phyloP scores from a whole-genome alignment of 371 early-diverging fungal genomes.

The Mortierella sp. region DNA sequence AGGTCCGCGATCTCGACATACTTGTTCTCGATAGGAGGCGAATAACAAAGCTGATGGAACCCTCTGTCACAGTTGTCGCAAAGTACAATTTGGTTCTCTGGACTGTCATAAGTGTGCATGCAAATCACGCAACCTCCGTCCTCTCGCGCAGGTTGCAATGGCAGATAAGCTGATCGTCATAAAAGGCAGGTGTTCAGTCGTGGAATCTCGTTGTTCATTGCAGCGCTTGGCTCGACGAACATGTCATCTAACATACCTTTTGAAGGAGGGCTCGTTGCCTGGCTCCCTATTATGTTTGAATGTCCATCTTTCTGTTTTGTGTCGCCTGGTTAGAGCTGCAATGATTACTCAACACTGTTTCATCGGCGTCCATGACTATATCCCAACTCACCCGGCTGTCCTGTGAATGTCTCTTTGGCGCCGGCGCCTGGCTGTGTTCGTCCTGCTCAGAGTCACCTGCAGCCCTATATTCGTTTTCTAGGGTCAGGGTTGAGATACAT shows the following conservation, averaged over 20 bases:
- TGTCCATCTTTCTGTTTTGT: background rate
- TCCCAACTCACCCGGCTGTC: constrained; percentile 20
- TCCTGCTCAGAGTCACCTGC: constrained; percentile 7
- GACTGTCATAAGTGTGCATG: constrained; percentile 1
- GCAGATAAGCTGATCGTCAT: constrained; percentile 10
- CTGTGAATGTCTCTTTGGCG: constrained; percentile 29
- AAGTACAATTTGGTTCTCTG: constrained; percentile 39
- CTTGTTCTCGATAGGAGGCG: constrained; percentile 38
- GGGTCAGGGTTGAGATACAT: too few species aligned
- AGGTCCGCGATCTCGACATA: constrained; percentile 26
- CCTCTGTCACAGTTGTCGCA: constrained; percentile 52
- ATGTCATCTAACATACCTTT: too few species aligned
- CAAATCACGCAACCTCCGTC: constrained; percentile 34
- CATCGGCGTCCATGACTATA: background rate
- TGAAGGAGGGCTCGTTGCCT: constrained; percentile 6
- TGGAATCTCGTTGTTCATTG: background rate
- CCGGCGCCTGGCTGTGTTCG: constrained; percentile 13
- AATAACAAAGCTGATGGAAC: constrained; percentile 52
- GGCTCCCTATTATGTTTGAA: constrained; percentile 1
- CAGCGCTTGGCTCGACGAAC: too few species aligned
- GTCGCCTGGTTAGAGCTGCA: background rate
- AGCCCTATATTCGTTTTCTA: constrained; percentile 30
- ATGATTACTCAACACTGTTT: background rate
- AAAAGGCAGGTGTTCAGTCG: background rate
- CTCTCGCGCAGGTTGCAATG: constrained; percentile 24